Conservation (phyloP, 2,329 filamentous ascomycete species). For the Penicillium glabrum region DNA sequence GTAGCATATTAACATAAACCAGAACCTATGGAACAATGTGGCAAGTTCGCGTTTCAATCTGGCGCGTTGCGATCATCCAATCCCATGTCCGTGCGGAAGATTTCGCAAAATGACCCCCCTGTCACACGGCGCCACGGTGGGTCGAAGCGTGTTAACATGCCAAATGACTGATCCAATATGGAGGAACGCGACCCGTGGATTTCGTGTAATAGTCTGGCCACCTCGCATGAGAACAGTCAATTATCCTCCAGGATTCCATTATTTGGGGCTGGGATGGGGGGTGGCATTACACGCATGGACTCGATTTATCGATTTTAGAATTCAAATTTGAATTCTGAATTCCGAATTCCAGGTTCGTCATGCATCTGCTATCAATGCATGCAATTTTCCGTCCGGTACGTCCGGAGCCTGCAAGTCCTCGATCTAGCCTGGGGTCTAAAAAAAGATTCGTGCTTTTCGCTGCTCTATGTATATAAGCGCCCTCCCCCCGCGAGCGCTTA, state of each 20-base stretch:
- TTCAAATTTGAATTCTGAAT: not conserved
- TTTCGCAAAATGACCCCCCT: constrained; percentile 19
- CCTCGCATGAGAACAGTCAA: constrained; percentile 22
- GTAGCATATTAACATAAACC: not conserved
- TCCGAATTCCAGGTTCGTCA: not conserved
- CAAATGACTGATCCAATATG: not conserved
- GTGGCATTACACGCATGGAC: not conserved
- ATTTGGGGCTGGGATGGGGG: not conserved
- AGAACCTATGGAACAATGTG: constrained; percentile 14
- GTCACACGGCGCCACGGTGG: constrained; percentile 19
- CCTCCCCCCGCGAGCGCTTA: constrained; percentile 15
- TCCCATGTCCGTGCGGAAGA: constrained; percentile 9
- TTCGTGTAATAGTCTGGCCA: constrained; percentile 7
- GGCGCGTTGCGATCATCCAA: constrained; percentile 11
- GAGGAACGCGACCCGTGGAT: constrained; percentile 3
- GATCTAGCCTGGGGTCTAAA: constrained; percentile 8
- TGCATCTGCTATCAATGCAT: constrained; percentile 7
- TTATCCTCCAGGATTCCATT: not conserved
- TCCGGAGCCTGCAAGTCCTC: not conserved
- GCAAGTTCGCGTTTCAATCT: constrained; percentile 22
- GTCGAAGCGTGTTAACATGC: constrained; percentile 12
- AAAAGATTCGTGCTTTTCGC: constrained; percentile 10
- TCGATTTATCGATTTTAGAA: constrained; percentile 1
- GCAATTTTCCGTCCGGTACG: constrained; percentile 6
- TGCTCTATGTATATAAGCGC: constrained; percentile 23